phyloP scores from a whole-genome alignment of 148 eudicot genomes.

The Bassia scoparia region DNA sequence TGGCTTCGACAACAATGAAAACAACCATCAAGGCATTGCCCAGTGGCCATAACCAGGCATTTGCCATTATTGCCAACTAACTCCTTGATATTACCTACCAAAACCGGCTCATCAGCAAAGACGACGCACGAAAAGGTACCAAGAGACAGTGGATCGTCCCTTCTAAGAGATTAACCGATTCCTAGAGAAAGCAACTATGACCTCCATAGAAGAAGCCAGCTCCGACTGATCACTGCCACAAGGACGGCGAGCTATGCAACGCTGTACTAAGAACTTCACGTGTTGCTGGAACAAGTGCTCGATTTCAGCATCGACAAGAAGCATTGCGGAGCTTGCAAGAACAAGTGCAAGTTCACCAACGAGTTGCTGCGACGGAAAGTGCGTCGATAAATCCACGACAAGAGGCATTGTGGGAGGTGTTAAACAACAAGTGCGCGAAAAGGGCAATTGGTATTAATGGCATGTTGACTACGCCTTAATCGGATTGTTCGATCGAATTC shows the following conservation, averaged over 20 bases:
- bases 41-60: too few relatives aligned
- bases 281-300: conserved; percentile 67
- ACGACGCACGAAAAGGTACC: too few relatives aligned
- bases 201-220: conserved; percentile 29
- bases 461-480: conserved; percentile 47
- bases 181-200: conserved; percentile 17
- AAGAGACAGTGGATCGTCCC: neutral
- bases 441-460: conserved; percentile 41
- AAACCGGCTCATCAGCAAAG: too few relatives aligned
- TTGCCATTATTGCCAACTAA: too few relatives aligned
- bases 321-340: conserved; percentile 60
- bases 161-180: conserved; percentile 43
- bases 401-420: conserved; percentile 60
- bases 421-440: conserved; percentile 29
- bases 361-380: conserved; percentile 53
- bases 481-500: too few relatives aligned
- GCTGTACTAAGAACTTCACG: conserved; percentile 27
- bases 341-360: conserved; percentile 35
- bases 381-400: conserved; percentile 45
- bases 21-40: too few relatives aligned
- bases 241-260: conserved; percentile 40
- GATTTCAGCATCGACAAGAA: conserved; percentile 37
- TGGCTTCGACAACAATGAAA: too few relatives aligned
- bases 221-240: conserved; percentile 52
- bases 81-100: too few relatives aligned